Percentiles rank a stretch among this genome's conserved stretches.
Evolutionary conservation across 169 alveolate genomes (phyloP).

Genomic region (Plasmodium billcollinsi): DNA sequence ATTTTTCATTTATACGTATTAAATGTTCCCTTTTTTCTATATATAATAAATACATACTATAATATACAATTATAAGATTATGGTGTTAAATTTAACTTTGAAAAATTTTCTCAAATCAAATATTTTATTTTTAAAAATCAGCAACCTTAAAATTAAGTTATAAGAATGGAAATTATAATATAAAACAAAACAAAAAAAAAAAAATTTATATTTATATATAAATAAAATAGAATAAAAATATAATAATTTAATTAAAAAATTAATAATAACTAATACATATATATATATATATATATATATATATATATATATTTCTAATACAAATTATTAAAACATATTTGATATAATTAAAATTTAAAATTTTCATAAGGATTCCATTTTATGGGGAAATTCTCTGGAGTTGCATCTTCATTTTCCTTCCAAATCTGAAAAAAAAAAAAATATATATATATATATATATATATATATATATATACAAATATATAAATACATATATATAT

Average conservation of each 20-base stretch:
- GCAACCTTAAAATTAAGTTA: background rate
- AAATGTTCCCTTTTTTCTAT: too few species aligned
- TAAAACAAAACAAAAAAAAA: background rate
- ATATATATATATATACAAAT: background rate
- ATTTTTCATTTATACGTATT: too few species aligned
- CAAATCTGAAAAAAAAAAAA: constrained; percentile 55
- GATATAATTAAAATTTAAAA: constrained; percentile 67
- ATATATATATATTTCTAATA: background rate
- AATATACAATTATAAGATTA: too few species aligned
- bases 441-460: background rate
- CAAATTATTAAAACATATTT: background rate
- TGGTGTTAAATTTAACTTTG: too few species aligned
- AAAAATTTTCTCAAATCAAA: too few species aligned
- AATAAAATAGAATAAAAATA: background rate
- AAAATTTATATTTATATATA: background rate
- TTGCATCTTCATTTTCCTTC: constrained; percentile 86
- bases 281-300: background rate
- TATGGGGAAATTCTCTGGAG: constrained; percentile 86
- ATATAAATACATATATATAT: background rate
- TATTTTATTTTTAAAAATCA: background rate
- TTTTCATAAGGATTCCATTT: constrained; percentile 82
- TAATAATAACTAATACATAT: background rate
- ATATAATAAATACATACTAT: too few species aligned
- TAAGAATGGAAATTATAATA: background rate
- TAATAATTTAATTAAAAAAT: background rate